phyloP scores from a whole-genome alignment of 176 grass and related monocot genomes.

The Oryza longistaminata region DNA sequence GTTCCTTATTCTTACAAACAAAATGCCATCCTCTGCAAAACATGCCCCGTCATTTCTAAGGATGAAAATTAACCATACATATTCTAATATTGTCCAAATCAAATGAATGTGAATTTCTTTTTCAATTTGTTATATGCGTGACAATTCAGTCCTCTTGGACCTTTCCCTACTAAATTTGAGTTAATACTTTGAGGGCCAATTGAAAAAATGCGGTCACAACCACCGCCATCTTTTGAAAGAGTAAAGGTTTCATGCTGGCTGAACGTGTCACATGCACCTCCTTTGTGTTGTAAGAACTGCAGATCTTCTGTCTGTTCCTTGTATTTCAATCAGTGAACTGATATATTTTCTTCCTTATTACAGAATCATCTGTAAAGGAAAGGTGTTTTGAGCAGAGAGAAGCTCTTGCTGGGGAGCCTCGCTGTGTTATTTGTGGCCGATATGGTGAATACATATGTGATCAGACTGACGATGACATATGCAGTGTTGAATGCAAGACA shows the following conservation, averaged over 20 bases:
- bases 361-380: slow-evolving; percentile 69
- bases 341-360: slow-evolving; percentile 7
- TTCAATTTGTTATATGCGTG: too few relatives aligned
- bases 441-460: slow-evolving; percentile 96
- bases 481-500: slow-evolving; percentile 79
- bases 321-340: neutral
- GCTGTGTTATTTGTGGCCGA: slow-evolving; percentile 67
- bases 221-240: neutral
- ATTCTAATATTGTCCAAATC: too few relatives aligned
- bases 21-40: neutral
- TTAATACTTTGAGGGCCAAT: too few relatives aligned
- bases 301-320: neutral
- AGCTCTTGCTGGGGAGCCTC: slow-evolving; percentile 75
- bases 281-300: neutral
- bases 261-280: neutral
- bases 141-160: too few relatives aligned
- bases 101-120: too few relatives aligned
- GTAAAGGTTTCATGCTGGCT: neutral
- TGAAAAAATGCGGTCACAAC: too few relatives aligned
- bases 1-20: neutral
- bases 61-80: too few relatives aligned
- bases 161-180: too few relatives aligned
- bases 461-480: slow-evolving; percentile 79
- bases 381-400: slow-evolving; percentile 84
- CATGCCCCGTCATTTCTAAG: too few relatives aligned